Base-by-base conservation (phyloP, 257 asterid species). In the Solanum sejunctum region DNA sequence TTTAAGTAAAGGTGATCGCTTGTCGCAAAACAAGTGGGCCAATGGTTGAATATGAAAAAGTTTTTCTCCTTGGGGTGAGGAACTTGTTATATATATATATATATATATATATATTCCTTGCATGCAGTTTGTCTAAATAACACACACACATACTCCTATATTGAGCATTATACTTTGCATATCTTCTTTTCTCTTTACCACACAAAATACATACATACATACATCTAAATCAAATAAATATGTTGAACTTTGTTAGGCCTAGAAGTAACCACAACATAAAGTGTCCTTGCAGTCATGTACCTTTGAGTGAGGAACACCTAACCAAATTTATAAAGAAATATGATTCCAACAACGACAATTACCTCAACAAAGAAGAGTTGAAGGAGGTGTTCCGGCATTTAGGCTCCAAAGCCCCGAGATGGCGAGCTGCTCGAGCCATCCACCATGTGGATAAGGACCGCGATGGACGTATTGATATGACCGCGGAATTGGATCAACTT, bases 371-470 rank as follows among this genome's bases (percentile, higher is more conserved):
- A 84, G 51, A 51, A 1, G 86, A 87, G 2, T 12, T 87, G 60
- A 77, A 57, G 72, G 84, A 11, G 11, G 79, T 81, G 5, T 85
- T 85, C 23, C 15, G 10, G 39, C 23, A 39, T 0, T 69, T 87
- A 3, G 89, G 89, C 1, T 83, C 85, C 5, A 7, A 10, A 0
- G 1, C 77, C 12, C 87, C 86, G 4, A 21, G 78, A 1, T 82
- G 89, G 89, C 49, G 87, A 72, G 87, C 89, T 58, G 4, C 41
- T 6, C 47, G 73, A 3, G 84, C 84, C 3, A 69, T 72, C 54
- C 8, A 11, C 7, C 26, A 32, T 26, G 89, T 81, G 0, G 85
- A 84, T 70, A 77, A 66, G 8, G 45, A 81, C 10, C 45, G 84
- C 2, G 85, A 87, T 84, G 89, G 87, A 12, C 16, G 21, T 26